Conservation (phyloP, 371 early-diverging fungal genomes). For the Mucor racemosus region DNA sequence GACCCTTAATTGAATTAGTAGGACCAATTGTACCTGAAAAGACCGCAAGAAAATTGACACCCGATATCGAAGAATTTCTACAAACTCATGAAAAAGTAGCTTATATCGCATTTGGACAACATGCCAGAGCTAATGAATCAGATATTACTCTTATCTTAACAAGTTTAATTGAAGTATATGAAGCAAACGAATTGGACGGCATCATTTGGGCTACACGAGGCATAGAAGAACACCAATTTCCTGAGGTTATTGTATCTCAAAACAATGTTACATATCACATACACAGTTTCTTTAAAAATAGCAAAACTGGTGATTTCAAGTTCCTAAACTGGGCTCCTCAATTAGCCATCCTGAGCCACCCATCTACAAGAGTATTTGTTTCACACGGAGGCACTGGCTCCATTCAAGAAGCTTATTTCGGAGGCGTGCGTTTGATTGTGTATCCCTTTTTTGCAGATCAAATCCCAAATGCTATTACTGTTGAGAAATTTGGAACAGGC, state of each 20-base stretch:
- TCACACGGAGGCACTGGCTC: slow-evolving; percentile 46
- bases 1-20: slow-evolving; percentile 36
- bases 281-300: not conserved
- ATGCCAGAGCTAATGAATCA: not conserved
- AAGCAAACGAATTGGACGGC: slow-evolving; percentile 31
- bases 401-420: slow-evolving; percentile 35
- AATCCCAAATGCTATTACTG: slow-evolving; percentile 11
- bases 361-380: slow-evolving; percentile 36
- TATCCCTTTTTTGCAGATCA: slow-evolving; percentile 51
- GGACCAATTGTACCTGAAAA: slow-evolving; percentile 36
- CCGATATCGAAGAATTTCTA: slow-evolving; percentile 18
- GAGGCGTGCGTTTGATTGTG: slow-evolving; percentile 33
- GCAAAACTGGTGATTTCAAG: slow-evolving; percentile 3
- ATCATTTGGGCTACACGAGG: slow-evolving; percentile 36
- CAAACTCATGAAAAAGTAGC: slow-evolving; percentile 24
- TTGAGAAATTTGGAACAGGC: slow-evolving; percentile 16
- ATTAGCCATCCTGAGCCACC: slow-evolving; percentile 41
- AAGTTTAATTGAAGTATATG: slow-evolving; percentile 14
- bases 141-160: slow-evolving; percentile 27
- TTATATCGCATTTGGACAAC: slow-evolving; percentile 47
- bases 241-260: not conserved
- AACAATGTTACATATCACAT: not conserved
- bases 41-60: slow-evolving; percentile 21
- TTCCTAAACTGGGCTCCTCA: slow-evolving; percentile 41
- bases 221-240: not conserved